Evolutionary conservation across 2,329 filamentous ascomycete species (phyloP).

Genomic region (Aspergillus jensenii): DNA sequence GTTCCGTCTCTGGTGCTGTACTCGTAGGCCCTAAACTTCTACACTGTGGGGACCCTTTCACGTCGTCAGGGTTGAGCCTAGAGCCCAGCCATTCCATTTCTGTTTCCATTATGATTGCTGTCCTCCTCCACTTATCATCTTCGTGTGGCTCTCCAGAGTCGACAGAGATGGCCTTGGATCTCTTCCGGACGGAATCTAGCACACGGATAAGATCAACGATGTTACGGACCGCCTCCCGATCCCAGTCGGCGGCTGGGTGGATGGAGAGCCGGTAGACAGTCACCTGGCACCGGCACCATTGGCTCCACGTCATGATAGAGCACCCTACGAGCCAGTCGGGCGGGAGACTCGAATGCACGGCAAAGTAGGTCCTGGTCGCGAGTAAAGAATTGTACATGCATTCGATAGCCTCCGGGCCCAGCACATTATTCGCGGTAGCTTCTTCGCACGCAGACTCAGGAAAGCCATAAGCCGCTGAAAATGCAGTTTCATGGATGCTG

Average conservation of each 20-base stretch:
- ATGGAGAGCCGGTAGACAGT: not conserved
- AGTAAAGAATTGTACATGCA: not conserved
- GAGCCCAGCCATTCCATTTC: no score
- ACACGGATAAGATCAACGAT: slow-evolving; percentile 2
- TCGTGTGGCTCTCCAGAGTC: not conserved
- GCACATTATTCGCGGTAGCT: not conserved
- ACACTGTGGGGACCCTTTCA: no score
- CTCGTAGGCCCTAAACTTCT: no score
- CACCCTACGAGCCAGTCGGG: not conserved
- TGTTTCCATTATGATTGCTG: no score
- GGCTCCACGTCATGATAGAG: not conserved
- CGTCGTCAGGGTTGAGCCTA: no score
- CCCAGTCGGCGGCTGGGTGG: not conserved
- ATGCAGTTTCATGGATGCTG: not conserved
- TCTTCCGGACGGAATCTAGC: not conserved
- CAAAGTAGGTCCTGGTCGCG: not conserved
- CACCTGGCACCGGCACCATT: not conserved
- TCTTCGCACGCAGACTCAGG: not conserved
- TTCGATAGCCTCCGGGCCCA: not conserved
- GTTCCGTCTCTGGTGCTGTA: no score
- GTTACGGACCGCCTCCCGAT: not conserved
- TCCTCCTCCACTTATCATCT: not conserved
- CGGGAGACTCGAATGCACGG: not conserved
- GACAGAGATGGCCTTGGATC: no score
- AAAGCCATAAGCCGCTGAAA: not conserved